Evolutionary conservation across 371 early-diverging fungal species (phyloP).

Genomic region (Mortierella sp.): DNA sequence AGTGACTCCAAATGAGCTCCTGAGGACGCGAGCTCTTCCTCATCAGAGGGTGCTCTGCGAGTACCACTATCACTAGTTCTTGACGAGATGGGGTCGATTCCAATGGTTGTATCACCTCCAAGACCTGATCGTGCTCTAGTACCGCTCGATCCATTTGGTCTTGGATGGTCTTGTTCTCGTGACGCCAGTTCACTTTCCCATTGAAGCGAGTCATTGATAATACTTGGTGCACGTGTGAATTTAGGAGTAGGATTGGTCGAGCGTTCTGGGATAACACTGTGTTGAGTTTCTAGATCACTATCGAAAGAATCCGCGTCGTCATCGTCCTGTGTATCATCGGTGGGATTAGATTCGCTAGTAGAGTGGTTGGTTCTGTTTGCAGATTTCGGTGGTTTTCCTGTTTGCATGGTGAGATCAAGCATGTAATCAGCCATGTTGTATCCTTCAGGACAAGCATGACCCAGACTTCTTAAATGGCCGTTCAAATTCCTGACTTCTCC

Average conservation of each 20-base stretch:
- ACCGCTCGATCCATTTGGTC: neutral
- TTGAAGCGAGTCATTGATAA: conserved; percentile 25
- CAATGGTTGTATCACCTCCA: conserved; percentile 13
- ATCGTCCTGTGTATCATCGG: neutral
- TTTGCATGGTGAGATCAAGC: conserved; percentile 59
- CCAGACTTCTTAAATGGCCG: conserved; percentile 55
- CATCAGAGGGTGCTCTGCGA: conserved; percentile 14
- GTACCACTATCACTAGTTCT: conserved; percentile 4
- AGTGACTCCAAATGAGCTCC: conserved; percentile 63
- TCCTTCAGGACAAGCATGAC: conserved; percentile 66
- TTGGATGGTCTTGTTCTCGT: conserved; percentile 19
- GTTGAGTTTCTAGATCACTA: neutral
- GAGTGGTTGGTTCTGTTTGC: conserved; percentile 6
- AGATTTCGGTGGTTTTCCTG: conserved; percentile 9
- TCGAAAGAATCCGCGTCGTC: neutral
- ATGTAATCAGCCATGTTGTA: conserved; percentile 78
- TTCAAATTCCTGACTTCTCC: conserved; percentile 59
- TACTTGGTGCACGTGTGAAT: conserved; percentile 19
- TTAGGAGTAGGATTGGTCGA: neutral
- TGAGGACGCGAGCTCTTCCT: conserved; percentile 25
- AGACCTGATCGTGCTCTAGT: neutral
- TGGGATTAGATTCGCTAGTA: neutral
- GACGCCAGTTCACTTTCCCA: conserved; percentile 33
- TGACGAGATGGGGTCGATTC: conserved; percentile 16
- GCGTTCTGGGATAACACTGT: neutral